phyloP scores from a whole-genome alignment of 495 filamentous ascomycete species.

The Trichoderma virens region DNA sequence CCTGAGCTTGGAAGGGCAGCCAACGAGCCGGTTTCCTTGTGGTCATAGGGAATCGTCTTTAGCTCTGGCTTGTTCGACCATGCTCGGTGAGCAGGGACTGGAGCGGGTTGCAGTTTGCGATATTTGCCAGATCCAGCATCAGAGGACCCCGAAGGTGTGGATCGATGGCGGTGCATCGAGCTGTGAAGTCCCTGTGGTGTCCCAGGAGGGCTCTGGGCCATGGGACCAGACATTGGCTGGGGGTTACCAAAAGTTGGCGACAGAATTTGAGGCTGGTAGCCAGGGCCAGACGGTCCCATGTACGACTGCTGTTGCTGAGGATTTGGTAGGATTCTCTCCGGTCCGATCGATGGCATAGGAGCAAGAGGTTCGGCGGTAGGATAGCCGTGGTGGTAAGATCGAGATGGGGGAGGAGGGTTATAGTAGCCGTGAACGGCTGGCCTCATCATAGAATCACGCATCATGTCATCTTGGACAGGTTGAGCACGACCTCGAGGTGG shows the following conservation, averaged over 20 bases:
- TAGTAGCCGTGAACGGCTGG: conserved; percentile 21
- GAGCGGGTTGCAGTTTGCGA: conserved; percentile 41
- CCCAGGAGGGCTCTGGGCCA: conserved; percentile 18
- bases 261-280: background rate
- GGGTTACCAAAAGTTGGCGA: conserved; percentile 1
- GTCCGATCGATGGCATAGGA: background rate
- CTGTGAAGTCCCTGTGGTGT: conserved; percentile 13
- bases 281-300: conserved; percentile 2
- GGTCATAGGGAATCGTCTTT: conserved; percentile 39
- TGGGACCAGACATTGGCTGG: conserved; percentile 10
- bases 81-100: conserved; percentile 36
- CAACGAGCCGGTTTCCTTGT: conserved; percentile 37
- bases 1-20: conserved; percentile 37
- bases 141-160: conserved; percentile 14
- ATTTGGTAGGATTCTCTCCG: background rate
- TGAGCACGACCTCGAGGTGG: conserved; percentile 8
- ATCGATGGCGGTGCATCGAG: conserved; percentile 8
- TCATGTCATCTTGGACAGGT: conserved; percentile 3
- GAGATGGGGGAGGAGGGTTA: conserved; percentile 26
- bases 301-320: background rate
- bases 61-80: conserved; percentile 35
- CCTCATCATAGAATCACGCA: conserved; percentile 10
- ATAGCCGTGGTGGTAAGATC: conserved; percentile 35
- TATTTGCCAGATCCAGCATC: conserved; percentile 23
- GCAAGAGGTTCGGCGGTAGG: conserved; percentile 11